These are phyloP conservation scores for Eutrema heterophyllum DNA, from an alignment of 345 rosid species.

Conservation along the genomic window DNA sequence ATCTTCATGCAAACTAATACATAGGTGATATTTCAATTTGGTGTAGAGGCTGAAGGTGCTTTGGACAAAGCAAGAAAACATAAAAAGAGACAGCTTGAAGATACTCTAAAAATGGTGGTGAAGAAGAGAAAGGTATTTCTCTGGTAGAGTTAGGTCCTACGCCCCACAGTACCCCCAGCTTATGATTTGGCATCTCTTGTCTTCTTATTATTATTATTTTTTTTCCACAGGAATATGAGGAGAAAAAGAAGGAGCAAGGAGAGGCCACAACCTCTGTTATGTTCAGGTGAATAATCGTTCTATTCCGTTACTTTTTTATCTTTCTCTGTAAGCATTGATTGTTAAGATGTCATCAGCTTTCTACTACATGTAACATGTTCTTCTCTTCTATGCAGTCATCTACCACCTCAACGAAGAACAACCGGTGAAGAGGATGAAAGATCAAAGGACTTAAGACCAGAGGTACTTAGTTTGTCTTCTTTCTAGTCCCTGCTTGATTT, in stretches of 20 bases:
- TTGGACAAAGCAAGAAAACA: conserved; percentile 99
- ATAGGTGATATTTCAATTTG: conserved; percentile 18
- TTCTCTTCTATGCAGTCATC: conserved; percentile 57
- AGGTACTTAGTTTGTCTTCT: conserved; percentile 44
- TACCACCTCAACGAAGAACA: conserved; percentile 72
- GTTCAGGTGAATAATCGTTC: conserved; percentile 59
- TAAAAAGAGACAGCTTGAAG: conserved; percentile 98
- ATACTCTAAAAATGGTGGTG: conserved; percentile 80
- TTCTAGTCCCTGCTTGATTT: conserved; percentile 7
- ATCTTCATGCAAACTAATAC: conserved; percentile 7
- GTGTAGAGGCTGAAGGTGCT: conserved; percentile 98
- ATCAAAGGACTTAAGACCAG: conserved; percentile 74
- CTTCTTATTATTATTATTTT: not conserved
- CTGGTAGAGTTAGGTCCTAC: not conserved
- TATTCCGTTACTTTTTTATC: not conserved
- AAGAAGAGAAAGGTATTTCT: conserved; percentile 82
- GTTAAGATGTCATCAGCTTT: conserved; percentile 10
- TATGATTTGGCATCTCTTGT: conserved; percentile 6
- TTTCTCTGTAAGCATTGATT: not conserved
- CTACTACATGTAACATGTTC: not conserved
- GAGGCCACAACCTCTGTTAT: conserved; percentile 88
- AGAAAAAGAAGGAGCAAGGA: conserved; percentile 94
- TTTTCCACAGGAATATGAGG: conserved; percentile 65
- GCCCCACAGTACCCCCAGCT: not conserved
- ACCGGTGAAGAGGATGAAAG: conserved; percentile 85